Base-by-base conservation (phyloP, 2,329 filamentous ascomycete species). In the Fusarium sp. region DNA sequence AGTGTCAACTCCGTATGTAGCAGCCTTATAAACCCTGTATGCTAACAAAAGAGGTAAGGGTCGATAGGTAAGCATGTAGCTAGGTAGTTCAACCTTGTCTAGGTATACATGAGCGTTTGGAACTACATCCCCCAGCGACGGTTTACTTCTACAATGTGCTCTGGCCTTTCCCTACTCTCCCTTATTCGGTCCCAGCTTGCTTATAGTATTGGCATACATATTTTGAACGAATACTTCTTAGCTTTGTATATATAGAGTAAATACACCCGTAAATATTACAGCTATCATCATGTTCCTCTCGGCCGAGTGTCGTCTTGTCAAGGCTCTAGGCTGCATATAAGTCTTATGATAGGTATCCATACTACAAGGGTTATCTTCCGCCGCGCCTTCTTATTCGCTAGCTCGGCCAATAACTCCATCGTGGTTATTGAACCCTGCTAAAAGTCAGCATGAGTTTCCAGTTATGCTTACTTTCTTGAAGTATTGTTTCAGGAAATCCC, bases 191-290 rank as follows among this genome's bases (percentile, higher is more conserved):
- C 10, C 18, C 3, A 8, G 51, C 26, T 41, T 3, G 22, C 20
- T 18, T 11, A 24, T 24, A 6, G 17, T 24, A 10, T 28, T 28
- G 7, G 28, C 28, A 28, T 3, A 28, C 6, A 11, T 18, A 6
- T 18, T 14, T n/a, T 17, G 20, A 8, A 48, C 4, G 9, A 20
- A 6, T 22, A 22, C 24, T 48, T 11, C 45, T 28, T 22, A 11
- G 13, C 5, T 48, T 8, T 28, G 10, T 9, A 15, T 22, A 28
- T 15, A 11, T 28, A 18, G 11, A 18, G 5, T 13, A 13, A 32
- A 13, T 32, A 2, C 2, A 13, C 17, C 6, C 4, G 3, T 1
- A 4, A 18, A n/a, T n/a, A 17, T 6, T 22, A 9, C 18, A n/a
- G 24, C 3, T 4, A 8, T 6, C 15, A 56, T 14, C 17, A n/a